Base-by-base conservation (phyloP, 345 rosid genomes). In the Erysimum cheiranthoides region DNA sequence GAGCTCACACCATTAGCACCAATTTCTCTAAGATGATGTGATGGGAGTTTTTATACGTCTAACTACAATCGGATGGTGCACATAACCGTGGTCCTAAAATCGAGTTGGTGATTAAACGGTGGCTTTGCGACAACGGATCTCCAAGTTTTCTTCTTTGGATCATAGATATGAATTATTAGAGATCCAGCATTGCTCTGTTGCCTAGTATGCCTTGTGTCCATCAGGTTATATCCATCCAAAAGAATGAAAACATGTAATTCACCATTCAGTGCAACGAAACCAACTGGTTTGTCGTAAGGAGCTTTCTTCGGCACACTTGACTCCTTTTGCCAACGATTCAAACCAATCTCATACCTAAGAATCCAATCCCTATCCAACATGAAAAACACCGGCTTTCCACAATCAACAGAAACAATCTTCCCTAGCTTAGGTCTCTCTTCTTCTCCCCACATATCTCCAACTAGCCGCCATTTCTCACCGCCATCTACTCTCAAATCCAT, bases 371-470 rank as follows among this genome's bases (percentile, higher is more conserved):
- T 69, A 50, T 91, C 94, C 16, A 93, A 88, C 98, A 93, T 93
- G 80, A 85, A 91, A 63, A 93, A 81, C 32, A 50, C 78, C 35
- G 92, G 89, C 30, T 61, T 46, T 2, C 83, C 82, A 39, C 60
- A 47, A 78, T 76, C 85, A 51, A 90, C 65, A 61, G 84, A 81
- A 18, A 81, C 96, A 74, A 90, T 83, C 88, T 88, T 93, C 70
- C 97, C 97, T 11, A 88, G 73, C 82, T 86, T 84, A 7, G 82
- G 64, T 77, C 85, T 83, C 77, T 85, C 93, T 65, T 84, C 88
- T 46, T 72, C 88, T 54, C 70, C 79, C 93, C 98, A 91, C 94
- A 91, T 90, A 82, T 88, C 88, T 59, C 94, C 94, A 69, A 91
- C 76, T 40, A 86, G 81, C 79, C 89, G 79, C 98, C 98, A 93